A percentile compares a stretch with the other conserved stretches of the same genome.
These are phyloP conservation scores for Aspergillus sp. DNA, from an alignment of 2,329 filamentous ascomycete species.

Conservation along the genomic window DNA sequence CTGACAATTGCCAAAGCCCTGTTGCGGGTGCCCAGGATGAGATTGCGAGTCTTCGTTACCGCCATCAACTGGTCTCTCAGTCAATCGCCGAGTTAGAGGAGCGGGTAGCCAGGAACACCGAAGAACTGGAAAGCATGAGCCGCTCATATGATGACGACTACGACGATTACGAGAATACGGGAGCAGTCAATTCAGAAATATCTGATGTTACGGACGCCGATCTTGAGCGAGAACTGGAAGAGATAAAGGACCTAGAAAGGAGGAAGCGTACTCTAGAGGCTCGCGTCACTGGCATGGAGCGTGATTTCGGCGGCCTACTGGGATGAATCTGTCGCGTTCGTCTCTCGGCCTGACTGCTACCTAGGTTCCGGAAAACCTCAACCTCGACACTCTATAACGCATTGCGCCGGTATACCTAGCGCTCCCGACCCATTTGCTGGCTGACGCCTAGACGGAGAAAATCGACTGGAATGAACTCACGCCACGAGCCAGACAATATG, in stretches of 20 bases:
- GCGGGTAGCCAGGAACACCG: slow-evolving; percentile 75
- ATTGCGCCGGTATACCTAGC: neutral
- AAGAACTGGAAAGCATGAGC: slow-evolving; percentile 75
- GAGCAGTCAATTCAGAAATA: slow-evolving; percentile 27
- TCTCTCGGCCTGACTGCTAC: neutral
- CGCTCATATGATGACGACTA: slow-evolving; percentile 59
- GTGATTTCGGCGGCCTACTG: slow-evolving; percentile 66
- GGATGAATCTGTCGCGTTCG: slow-evolving; percentile 42
- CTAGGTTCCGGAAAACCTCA: neutral
- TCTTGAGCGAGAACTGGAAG: slow-evolving; percentile 52
- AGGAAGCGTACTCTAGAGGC: slow-evolving; percentile 67
- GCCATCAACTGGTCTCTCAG: slow-evolving; percentile 70
- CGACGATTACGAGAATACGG: slow-evolving; percentile 56
- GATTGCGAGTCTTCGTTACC: slow-evolving; percentile 72
- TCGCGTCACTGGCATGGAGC: slow-evolving; percentile 69
- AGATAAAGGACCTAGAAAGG: slow-evolving; percentile 65
- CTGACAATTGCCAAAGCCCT: slow-evolving; percentile 54
- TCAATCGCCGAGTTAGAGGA: slow-evolving; percentile 82
- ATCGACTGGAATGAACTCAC: neutral
- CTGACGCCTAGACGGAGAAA: neutral
- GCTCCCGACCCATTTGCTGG: neutral
- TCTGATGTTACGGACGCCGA: slow-evolving; percentile 47
- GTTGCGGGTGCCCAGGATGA: slow-evolving; percentile 77
- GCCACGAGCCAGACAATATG: neutral
- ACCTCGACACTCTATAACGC: neutral